Evolutionary conservation across 441 rosid genomes (phyloP).

Genomic region (Hura crepitans): DNA sequence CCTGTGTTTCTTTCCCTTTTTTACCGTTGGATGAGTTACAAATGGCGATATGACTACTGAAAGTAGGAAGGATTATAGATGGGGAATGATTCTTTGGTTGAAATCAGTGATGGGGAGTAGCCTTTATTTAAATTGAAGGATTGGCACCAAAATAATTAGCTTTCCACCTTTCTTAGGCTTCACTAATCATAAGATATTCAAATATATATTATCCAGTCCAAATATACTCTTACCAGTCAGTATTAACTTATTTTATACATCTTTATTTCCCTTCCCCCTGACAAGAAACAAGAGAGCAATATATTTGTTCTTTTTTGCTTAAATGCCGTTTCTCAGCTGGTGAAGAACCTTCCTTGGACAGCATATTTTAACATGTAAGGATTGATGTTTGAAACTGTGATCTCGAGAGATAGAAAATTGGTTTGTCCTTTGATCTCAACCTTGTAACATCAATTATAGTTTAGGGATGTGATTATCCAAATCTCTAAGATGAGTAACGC

Average conservation of each 20-base stretch:
- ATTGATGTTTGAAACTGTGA: background rate
- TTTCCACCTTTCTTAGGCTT: constrained; percentile 2
- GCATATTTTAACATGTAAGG: background rate
- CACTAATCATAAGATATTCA: constrained; percentile 14
- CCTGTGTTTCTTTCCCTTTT: no score
- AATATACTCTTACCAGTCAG: constrained; percentile 3
- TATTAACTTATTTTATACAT: background rate
- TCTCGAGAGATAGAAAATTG: background rate
- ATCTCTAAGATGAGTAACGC: background rate
- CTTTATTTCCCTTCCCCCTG: background rate
- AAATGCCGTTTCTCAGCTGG: background rate
- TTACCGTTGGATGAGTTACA: no score
- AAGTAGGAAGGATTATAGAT: no score
- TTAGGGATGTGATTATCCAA: no score
- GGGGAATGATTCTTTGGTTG: no score
- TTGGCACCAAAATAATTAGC: constrained; percentile 2
- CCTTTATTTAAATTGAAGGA: background rate
- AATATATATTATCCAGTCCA: background rate
- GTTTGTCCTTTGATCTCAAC: background rate
- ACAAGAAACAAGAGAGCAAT: constrained; percentile 3
- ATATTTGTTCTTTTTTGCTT: background rate
- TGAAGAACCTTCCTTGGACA: background rate
- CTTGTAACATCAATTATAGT: background rate
- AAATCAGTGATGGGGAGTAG: background rate
- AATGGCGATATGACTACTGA: no score